Conservation (phyloP, 306 rosid species). For the Alnus rubra region DNA sequence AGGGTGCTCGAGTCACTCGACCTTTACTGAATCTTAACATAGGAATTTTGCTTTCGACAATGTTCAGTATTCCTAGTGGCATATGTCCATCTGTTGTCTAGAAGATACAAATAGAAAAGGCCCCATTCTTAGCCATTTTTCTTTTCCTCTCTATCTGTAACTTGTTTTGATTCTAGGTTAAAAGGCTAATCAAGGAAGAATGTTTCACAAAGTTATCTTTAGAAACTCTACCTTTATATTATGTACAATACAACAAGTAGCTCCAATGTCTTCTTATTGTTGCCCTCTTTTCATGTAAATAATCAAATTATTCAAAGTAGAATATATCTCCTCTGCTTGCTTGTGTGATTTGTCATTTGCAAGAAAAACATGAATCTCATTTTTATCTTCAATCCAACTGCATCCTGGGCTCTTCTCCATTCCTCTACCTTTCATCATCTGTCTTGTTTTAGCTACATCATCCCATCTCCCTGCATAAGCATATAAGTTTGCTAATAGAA, state of each 20-base stretch:
- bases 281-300: constrained; percentile 29
- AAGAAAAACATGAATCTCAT: constrained; percentile 54
- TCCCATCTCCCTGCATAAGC: constrained; percentile 51
- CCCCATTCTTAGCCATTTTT: constrained; percentile 11
- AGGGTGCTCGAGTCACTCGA: constrained; percentile 46
- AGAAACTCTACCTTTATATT: background rate
- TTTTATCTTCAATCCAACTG: constrained; percentile 67
- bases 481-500: constrained; percentile 53
- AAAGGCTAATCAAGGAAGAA: background rate
- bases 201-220: background rate
- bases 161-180: background rate
- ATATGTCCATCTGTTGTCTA: constrained; percentile 1
- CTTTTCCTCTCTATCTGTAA: background rate
- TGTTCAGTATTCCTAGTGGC: background rate
- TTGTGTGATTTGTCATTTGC: constrained; percentile 49
- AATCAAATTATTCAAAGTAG: constrained; percentile 36
- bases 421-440: constrained; percentile 42
- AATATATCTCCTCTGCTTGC: constrained; percentile 44
- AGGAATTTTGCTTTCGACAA: background rate
- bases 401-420: constrained; percentile 64
- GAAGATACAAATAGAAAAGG: constrained; percentile 9
- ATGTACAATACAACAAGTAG: constrained; percentile 3
- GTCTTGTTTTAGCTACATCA: constrained; percentile 47
- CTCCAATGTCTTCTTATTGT: background rate
- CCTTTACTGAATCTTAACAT: background rate